Conservation (phyloP, 2,329 filamentous ascomycete genomes). For the Ceratocystis smalleyi region DNA sequence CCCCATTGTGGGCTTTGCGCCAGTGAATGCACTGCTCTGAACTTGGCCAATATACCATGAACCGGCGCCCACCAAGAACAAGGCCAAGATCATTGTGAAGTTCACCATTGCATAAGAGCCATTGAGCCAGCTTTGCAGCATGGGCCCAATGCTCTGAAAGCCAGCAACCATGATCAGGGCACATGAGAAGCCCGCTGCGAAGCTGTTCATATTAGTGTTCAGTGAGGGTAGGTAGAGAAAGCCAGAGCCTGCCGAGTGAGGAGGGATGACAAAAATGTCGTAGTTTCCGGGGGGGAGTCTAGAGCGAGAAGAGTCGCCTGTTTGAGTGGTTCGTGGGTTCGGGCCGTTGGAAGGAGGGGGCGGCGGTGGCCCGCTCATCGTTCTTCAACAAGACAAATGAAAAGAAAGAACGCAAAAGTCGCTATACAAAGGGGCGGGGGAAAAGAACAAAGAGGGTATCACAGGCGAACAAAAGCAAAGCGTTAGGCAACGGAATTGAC, state of each 20-base stretch:
- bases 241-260: constrained; percentile 73
- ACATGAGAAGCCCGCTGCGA: constrained; percentile 68
- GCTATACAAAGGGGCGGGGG: background rate
- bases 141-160: constrained; percentile 58
- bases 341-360: constrained; percentile 62
- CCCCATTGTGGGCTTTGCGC: constrained; percentile 11
- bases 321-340: constrained; percentile 47
- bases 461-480: background rate
- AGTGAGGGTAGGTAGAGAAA: constrained; percentile 92
- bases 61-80: constrained; percentile 56
- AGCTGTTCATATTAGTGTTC: constrained; percentile 74
- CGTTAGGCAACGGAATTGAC: background rate
- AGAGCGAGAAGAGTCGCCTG: constrained; percentile 34
- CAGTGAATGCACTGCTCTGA: constrained; percentile 22
- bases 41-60: constrained; percentile 49
- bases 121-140: constrained; percentile 57
- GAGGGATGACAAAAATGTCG: constrained; percentile 93
- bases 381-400: constrained; percentile 5
- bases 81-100: constrained; percentile 54
- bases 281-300: constrained; percentile 80
- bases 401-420: constrained; percentile 3
- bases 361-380: constrained; percentile 47
- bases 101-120: constrained; percentile 57
- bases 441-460: constrained; percentile 4
- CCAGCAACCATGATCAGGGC: constrained; percentile 58